Conservation (phyloP, 1,284 basidiomycete species). For the Trametes hirsuta region DNA sequence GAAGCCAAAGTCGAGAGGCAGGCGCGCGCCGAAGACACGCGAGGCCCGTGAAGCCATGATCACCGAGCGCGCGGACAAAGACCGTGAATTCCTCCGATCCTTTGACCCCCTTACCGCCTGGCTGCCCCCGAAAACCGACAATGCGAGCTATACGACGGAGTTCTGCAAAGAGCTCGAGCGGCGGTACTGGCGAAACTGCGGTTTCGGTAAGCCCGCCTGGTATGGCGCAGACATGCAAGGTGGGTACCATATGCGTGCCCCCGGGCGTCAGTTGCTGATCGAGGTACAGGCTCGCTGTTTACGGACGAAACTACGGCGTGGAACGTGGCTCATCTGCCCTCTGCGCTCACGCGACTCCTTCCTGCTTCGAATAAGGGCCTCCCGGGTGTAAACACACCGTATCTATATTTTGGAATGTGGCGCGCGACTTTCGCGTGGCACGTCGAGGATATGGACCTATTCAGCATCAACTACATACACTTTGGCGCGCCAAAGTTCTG, state of each 20-base stretch:
- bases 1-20: constrained; percentile 47
- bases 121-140: constrained; percentile 73
- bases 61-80: constrained; percentile 56
- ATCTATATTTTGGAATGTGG: constrained; percentile 99
- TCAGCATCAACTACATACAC: constrained; percentile 99
- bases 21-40: constrained; percentile 48
- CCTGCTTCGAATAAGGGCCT: constrained; percentile 70
- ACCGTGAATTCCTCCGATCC: constrained; percentile 64
- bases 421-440: constrained; percentile 99
- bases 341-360: constrained; percentile 83
- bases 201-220: constrained; percentile 87
- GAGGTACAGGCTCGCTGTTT: constrained; percentile 76
- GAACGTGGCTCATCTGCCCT: constrained; percentile 94
- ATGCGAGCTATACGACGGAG: constrained; percentile 81
- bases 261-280: neutral
- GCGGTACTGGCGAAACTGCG: constrained; percentile 91
- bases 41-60: constrained; percentile 56
- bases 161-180: constrained; percentile 89
- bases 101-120: constrained; percentile 77
- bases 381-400: constrained; percentile 96
- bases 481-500: constrained; percentile 97
- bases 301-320: constrained; percentile 81
- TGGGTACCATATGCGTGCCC: constrained; percentile 34
- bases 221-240: constrained; percentile 97
- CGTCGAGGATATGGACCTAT: constrained; percentile 97